Base-by-base conservation (phyloP, 2,329 filamentous ascomycete species). In the Onygenales sp. region DNA sequence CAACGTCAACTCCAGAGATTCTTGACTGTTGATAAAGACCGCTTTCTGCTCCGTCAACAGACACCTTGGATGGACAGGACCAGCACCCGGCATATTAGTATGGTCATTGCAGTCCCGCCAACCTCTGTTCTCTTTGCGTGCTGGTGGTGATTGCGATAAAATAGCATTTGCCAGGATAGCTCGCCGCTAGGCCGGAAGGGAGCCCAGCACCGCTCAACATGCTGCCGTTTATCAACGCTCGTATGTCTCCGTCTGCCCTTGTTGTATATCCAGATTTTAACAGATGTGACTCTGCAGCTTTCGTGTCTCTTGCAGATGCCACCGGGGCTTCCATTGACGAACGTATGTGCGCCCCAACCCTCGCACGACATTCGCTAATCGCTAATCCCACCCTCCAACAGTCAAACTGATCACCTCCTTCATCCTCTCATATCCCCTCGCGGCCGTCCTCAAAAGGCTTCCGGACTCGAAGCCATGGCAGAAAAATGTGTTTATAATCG, bases 341-440 rank as follows among this genome's bases (percentile, higher is more conserved):
- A 64, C 68, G 82, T 84, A 72, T 49, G 65, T 60, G 31, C 32
- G 9, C 48, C 48, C 11, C 21, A 36, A 50, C 9, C 32, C 8
- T 36, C 21, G 4, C 8, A 9, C 49, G 21, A 42, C 33, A 39
- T 49, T 51, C 42, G 14, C 34, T 64, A 53, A 65, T 49, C n/a
- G 49, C 21, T 27, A 27, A 48, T 48, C 46, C 6, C 34, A 6
- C 21, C 8, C 34, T 2, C 33, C n/a, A 47, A 54, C 62, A 96
- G 91, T 98, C 61, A 98, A 98, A 70, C 86, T 97, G 62, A 86
- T 96, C 63, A 85, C 84, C 67, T 89, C 88, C 6, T 95, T 97
- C 69, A 77, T 98, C 47, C 71, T 95, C 40, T 97, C 93, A 9
- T 98, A 95, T 66, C 93, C 93, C 2, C 79, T 98, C 52, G 89